Base-by-base conservation (phyloP, 2,329 filamentous ascomycete genomes). In the Pseudofabraea citricarpa region DNA sequence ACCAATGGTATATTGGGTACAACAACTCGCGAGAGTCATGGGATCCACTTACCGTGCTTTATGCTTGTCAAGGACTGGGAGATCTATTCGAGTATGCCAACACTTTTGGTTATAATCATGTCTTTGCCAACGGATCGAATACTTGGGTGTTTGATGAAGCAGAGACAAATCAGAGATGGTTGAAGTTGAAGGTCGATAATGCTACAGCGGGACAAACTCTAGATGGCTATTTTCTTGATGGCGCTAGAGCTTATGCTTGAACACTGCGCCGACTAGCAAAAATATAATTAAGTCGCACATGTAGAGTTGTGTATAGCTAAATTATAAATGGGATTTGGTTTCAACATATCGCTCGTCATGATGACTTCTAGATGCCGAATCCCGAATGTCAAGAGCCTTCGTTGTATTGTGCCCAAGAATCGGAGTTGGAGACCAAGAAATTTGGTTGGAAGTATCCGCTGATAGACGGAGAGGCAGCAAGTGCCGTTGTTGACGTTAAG, bases 11-110 rank as follows among this genome's bases (percentile, higher is more conserved):
- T 48, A 61, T 63, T 10, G 35, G 36, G 13, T 66, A 66, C 43
- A 53, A 57, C 22, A 51, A 44, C 1, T 40, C 60, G 1, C 56
- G 65, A 7, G 46, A 60, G 37, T 67, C 66, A 1, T 71, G 68
- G 68, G 69, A 72, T 47, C 67, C 67, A 1, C 45, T 72, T 15
- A 63, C 69, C 1, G 56, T 67, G 2, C 42, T 69, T 18, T 71
- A 71, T 41, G 67, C 62, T 3, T 61, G 66, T 4, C 24, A 57
- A 0, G 68, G 68, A 0, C 44, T 68, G 7, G 61, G 56, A 0
- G 58, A 55, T 1, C 15, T 67, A 9, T 69, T 71, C 29, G 54
- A 60, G 46, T 64, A 58, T 29, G 67, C 55, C 2, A 67, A 70
- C 36, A 50, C 55, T 9, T 48, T 47, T 10, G 70, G 71, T 4